Evolutionary conservation across 2,329 filamentous ascomycete species (phyloP).

Genomic region (Ophiostoma novo-ulmi): DNA sequence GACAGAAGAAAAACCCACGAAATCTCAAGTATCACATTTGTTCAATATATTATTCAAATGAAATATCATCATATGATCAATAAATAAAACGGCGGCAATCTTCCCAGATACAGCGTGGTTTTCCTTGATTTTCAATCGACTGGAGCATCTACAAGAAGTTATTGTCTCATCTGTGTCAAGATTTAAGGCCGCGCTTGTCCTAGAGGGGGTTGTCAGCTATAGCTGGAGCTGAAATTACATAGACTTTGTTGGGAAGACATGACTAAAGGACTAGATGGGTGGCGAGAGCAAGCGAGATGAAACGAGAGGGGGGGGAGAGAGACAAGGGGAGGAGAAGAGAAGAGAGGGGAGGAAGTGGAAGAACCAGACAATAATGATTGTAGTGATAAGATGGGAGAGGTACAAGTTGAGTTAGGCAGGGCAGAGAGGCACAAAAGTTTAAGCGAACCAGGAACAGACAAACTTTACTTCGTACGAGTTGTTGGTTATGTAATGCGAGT

Average conservation of each 20-base stretch:
- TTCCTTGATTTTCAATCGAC: neutral
- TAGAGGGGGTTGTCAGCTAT: neutral
- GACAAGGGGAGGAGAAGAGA: neutral
- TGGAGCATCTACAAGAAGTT: neutral
- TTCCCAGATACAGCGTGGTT: neutral
- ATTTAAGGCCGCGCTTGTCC: neutral
- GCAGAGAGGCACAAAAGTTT: neutral
- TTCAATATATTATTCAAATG: neutral
- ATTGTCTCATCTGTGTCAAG: neutral
- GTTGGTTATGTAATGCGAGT: neutral
- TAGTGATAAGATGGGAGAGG: neutral
- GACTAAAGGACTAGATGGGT: neutral
- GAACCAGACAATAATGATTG: neutral
- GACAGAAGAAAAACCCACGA: neutral
- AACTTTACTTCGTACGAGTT: neutral
- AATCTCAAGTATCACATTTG: neutral
- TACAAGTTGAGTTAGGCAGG: neutral
- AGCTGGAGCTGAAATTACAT: neutral
- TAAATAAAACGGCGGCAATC: neutral
- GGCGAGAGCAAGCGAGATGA: neutral
- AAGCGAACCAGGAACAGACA: too few species aligned
- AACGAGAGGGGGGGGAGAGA: neutral
- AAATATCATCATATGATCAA: too few species aligned
- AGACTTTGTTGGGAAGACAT: neutral
- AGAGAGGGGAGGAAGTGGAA: neutral